These are phyloP conservation scores for Myochromella boudieri DNA, from an alignment of 768 basidiomycete species.

Conservation along the genomic window DNA sequence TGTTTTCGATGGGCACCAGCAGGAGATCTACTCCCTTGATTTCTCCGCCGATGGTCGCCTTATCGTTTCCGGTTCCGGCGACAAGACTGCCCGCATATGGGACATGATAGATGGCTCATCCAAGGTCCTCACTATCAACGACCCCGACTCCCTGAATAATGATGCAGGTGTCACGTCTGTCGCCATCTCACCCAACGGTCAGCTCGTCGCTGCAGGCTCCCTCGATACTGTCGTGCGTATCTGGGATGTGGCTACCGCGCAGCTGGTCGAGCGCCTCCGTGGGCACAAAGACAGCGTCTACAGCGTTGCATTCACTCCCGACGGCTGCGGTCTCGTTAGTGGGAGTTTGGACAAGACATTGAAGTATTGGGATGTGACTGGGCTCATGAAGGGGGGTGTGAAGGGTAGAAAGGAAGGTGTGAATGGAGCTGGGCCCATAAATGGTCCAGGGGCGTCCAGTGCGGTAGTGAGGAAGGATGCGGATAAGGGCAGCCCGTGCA, in stretches of 20 bases:
- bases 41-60: constrained; percentile 85
- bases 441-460: constrained; percentile 17
- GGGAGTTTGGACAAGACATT: constrained; percentile 90
- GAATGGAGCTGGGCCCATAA: constrained; percentile 35
- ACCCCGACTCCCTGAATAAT: constrained; percentile 46
- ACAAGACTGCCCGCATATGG: constrained; percentile 50
- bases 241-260: constrained; percentile 71
- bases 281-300: constrained; percentile 88
- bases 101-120: constrained; percentile 38
- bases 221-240: constrained; percentile 79
- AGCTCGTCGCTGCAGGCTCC: constrained; percentile 63
- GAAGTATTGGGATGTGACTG: constrained; percentile 85
- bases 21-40: constrained; percentile 93
- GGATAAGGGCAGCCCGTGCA: constrained; percentile 53
- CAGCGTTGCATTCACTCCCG: constrained; percentile 89
- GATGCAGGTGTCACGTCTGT: constrained; percentile 76
- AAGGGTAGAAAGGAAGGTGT: constrained; percentile 52
- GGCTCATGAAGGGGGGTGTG: constrained; percentile 64
- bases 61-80: constrained; percentile 89
- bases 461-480: constrained; percentile 44
- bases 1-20: constrained; percentile 85
- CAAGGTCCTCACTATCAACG: constrained; percentile 49
- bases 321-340: constrained; percentile 87
- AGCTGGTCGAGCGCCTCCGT: constrained; percentile 68
- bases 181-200: constrained; percentile 74